Base-by-base conservation (phyloP, 2,329 filamentous ascomycete genomes). In the Cyclaneusma minus region DNA sequence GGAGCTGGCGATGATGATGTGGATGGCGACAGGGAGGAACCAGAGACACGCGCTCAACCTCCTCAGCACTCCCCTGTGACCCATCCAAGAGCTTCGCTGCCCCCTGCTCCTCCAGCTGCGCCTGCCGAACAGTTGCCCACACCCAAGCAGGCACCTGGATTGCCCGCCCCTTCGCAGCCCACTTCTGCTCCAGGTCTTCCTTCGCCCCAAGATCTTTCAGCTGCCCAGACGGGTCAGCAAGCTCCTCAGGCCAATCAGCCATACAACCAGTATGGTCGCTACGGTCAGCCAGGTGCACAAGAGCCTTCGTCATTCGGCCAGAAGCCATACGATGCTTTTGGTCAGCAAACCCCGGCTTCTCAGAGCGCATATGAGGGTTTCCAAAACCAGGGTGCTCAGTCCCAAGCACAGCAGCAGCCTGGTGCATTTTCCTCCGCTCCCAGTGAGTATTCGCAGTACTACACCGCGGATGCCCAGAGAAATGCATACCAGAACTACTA, bases 1-100 rank as follows among this genome's bases (percentile, higher is more conserved):
- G 84, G 75, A 28, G 68, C 68, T 33, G 47, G 55, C 32, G 79
- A 85, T 25, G 79, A 84, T 28, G 85, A 94, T 44, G 81, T 93
- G 35, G 89, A 95, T 46, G 84, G 87, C 36, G 84, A 94, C 45
- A 73, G 85, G 35, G 89, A 98, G 56, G 84, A 95, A 52, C 75
- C 87, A 21, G 87, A 95, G 62, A 95, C 89, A 29, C 76, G 87
- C 44, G 75, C 82, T 37, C 87, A 94, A 47, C 84, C 87, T 35
- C 87, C 87, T 15, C 82, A 87, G 39, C 85, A 93, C 48, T 94
- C 89, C 11, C 89, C 89, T 18, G 71, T 87, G 35, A 67, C 82
- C 28, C 73, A 81, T 38, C 87, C 89, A 35, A 73, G 85, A 42
- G 77, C 89, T 35, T 80, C 87, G 8, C 65, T 95, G 14, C 87